A percentile compares a stretch with the other conserved stretches of the same genome.
Conservation (phyloP, 345 rosid species). For the Eutrema japonicum region DNA sequence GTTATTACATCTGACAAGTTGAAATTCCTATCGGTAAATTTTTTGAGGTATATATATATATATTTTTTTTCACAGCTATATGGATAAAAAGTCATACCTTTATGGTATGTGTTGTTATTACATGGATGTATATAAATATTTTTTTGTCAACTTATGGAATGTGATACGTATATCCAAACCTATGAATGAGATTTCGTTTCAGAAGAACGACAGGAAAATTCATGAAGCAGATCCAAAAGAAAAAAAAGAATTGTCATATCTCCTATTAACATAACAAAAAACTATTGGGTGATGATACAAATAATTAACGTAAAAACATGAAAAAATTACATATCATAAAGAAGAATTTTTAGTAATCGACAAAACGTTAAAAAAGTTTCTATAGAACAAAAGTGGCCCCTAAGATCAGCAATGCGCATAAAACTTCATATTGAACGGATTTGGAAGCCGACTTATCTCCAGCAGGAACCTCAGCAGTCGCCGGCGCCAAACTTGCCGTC, state of each 20-base stretch:
- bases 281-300: not conserved
- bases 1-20: no score
- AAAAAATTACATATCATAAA: not conserved
- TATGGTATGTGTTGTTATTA: no score
- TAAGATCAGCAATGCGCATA: slow-evolving; percentile 41
- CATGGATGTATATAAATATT: no score
- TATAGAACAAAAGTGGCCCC: slow-evolving; percentile 18
- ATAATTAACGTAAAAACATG: not conserved
- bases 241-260: not conserved
- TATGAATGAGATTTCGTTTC: not conserved
- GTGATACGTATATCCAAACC: not conserved
- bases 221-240: no score
- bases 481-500: slow-evolving; percentile 43
- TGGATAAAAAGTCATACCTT: no score
- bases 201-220: no score
- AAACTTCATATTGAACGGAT: slow-evolving; percentile 35
- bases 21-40: no score
- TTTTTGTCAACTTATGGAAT: no score
- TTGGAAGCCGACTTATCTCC: slow-evolving; percentile 51
- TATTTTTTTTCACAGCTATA: no score
- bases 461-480: slow-evolving; percentile 40
- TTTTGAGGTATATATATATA: no score
- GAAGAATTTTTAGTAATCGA: no score
- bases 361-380: not conserved
- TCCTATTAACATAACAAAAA: not conserved